phyloP scores from a whole-genome alignment of 2,329 filamentous ascomycete genomes.

The Zasmidium angulare region DNA sequence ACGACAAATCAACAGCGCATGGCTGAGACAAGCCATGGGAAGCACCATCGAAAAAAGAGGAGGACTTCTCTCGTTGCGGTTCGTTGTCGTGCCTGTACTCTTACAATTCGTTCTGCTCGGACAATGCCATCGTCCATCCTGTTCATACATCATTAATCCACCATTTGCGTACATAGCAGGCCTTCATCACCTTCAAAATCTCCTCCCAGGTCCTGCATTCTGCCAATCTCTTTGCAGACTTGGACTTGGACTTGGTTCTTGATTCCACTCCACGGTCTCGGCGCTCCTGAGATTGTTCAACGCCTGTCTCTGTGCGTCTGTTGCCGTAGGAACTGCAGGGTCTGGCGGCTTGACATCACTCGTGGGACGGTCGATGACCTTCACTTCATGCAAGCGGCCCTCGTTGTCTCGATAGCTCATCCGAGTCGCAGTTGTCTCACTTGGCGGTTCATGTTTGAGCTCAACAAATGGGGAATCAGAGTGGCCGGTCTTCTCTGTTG shows the following conservation, averaged over 20 bases:
- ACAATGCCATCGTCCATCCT: too few species aligned
- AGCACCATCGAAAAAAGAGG: too few species aligned
- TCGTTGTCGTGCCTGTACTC: too few species aligned
- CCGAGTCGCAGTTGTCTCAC: constrained; percentile 17
- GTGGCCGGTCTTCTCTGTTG: constrained; percentile 7
- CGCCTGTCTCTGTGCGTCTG: constrained; percentile 1
- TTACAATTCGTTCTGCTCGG: too few species aligned
- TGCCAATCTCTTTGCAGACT: neutral
- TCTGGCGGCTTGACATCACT: constrained; percentile 9
- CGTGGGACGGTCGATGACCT: constrained; percentile 22
- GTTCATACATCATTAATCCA: neutral
- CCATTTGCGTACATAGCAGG: neutral
- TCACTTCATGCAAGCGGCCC: constrained; percentile 22
- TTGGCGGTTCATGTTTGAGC: constrained; percentile 18
- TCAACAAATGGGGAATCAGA: constrained; percentile 4
- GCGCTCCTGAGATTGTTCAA: neutral
- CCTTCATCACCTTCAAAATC: neutral
- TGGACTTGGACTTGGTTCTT: neutral
- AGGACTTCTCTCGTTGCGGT: too few species aligned
- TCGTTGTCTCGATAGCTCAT: constrained; percentile 19
- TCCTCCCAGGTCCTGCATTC: neutral
- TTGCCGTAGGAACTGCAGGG: neutral
- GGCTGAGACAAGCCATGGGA: too few species aligned
- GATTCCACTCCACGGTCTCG: neutral
- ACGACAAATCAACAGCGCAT: too few species aligned